Base-by-base conservation (phyloP, 768 basidiomycete species). In the Agrocybe chaxingu region DNA sequence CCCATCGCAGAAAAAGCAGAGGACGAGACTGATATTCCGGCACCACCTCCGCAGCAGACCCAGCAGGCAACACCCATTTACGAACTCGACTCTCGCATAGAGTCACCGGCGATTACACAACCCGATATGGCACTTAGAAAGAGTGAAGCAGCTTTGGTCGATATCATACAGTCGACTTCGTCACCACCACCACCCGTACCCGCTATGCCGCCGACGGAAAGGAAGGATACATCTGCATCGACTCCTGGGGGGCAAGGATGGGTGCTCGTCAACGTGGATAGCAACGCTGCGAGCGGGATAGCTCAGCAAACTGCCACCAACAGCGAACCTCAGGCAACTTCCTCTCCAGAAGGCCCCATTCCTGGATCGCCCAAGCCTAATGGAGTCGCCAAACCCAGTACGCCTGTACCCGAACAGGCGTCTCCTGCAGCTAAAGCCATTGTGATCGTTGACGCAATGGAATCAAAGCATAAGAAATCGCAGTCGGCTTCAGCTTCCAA, bases 201-300 rank as follows among this genome's bases (percentile, higher is more conserved):
- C 50, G 59, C 47, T 38, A 59, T 39, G 29, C 42, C 65, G 49
- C 55, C 52, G 42, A 44, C 60, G 19, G 35, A 50, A 64, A 70
- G 57, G 58, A 69, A 37, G 66, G 61, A 24, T 61, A 59, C 45
- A 56, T 60, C 51, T 68, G 41, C 51, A 36, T 10, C 19, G 19
- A 44, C 67, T 42, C 69, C 69, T 37, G 73, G 69, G 39, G 75
- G 77, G 11, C 70, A 80, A 57, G 84, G 84, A 19, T 85, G 84
- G 84, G 84, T 85, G 2, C 67, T 85, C 19, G 79, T 85, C 34
- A 85, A 82, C 45, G 77, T 85, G 11, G 82, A 82, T 51, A 72
- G 74, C 30, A 24, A 24, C 66, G 54, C 34, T 42, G 35, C 19
- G 7, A 54, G 34, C 8, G 13, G 11, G 10, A 13, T 42, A 35